Percentiles rank a stretch among this genome's conserved stretches.
phyloP scores from a whole-genome alignment of 2,329 filamentous ascomycete species.

The Biscogniauxia mediterranea region DNA sequence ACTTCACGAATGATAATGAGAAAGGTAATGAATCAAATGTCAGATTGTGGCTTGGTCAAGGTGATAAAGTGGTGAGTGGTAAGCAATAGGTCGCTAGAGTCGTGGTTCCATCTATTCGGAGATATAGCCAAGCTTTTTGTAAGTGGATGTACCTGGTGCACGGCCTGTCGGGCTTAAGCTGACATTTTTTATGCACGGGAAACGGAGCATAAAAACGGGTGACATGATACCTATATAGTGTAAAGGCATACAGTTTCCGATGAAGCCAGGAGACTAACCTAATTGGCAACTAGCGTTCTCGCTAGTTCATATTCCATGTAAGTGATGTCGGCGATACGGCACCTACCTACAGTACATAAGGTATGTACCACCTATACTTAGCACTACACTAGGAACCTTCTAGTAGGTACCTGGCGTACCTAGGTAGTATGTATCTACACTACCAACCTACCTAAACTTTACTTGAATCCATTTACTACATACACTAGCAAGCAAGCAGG shows the following conservation, averaged over 20 bases:
- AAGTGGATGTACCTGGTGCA: neutral
- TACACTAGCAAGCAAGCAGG: too few relatives aligned
- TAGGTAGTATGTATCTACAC: too few relatives aligned
- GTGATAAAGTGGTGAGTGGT: neutral
- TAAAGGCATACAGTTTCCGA: neutral
- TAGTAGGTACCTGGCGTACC: too few relatives aligned
- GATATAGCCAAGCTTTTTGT: neutral
- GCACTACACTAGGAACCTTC: too few relatives aligned
- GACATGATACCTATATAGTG: neutral
- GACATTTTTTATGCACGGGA: neutral
- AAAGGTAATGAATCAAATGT: neutral
- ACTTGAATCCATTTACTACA: too few relatives aligned
- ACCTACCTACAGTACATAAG: too few relatives aligned
- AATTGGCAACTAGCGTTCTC: too few relatives aligned
- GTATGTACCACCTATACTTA: too few relatives aligned
- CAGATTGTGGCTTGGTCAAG: neutral
- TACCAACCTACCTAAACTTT: too few relatives aligned
- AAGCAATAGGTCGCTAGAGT: neutral
- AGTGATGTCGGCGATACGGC: too few relatives aligned
- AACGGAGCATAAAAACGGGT: neutral
- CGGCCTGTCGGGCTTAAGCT: neutral
- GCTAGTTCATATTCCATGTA: too few relatives aligned
- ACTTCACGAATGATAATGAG: neutral
- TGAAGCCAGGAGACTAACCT: too few relatives aligned
- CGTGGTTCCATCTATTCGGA: neutral